Percentiles rank a stretch among this genome's conserved stretches.
Conservation (phyloP, 768 basidiomycete genomes). For the Coprinopsis marcescibilis region DNA sequence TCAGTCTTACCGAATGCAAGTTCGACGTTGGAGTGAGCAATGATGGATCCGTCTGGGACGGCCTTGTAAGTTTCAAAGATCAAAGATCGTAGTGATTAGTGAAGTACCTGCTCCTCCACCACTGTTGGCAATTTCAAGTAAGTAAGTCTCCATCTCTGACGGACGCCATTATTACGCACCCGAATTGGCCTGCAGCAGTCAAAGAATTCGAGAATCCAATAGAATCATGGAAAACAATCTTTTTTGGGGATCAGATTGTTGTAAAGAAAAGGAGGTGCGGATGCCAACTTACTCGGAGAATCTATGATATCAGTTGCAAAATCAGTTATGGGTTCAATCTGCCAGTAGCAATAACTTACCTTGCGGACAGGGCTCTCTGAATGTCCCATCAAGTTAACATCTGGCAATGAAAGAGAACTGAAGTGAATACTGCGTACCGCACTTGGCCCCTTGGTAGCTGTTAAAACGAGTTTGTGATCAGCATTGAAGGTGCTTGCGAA, state of each 20-base stretch:
- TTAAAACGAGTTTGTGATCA: conserved; percentile 2
- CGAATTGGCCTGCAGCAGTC: conserved; percentile 13
- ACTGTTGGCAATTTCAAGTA: conserved; percentile 16
- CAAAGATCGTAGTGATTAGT: not conserved
- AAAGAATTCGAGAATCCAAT: conserved; percentile 32
- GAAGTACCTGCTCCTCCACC: conserved; percentile 30
- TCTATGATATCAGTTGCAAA: not conserved
- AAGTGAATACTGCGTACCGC: conserved; percentile 8
- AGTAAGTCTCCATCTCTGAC: not conserved
- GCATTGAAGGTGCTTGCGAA: not conserved
- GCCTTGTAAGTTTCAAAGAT: not conserved
- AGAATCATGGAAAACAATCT: conserved; percentile 38
- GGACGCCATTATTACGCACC: conserved; percentile 17
- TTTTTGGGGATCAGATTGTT: conserved; percentile 15
- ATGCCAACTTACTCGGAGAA: not conserved
- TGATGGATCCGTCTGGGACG: conserved; percentile 39
- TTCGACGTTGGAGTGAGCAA: conserved; percentile 39
- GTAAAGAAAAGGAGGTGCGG: not conserved
- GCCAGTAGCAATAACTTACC: not conserved
- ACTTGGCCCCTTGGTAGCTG: conserved; percentile 4
- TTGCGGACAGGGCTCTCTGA: conserved; percentile 6
- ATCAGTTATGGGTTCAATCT: not conserved
- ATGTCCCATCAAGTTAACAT: no score
- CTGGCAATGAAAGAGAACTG: not conserved
- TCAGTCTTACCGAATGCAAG: conserved; percentile 28